A percentile compares a stretch with the other conserved stretches of the same genome.
These are phyloP conservation scores for Ploettnerulaceae sp. DNA, from an alignment of 2,329 filamentous ascomycete species.

Conservation along the genomic window DNA sequence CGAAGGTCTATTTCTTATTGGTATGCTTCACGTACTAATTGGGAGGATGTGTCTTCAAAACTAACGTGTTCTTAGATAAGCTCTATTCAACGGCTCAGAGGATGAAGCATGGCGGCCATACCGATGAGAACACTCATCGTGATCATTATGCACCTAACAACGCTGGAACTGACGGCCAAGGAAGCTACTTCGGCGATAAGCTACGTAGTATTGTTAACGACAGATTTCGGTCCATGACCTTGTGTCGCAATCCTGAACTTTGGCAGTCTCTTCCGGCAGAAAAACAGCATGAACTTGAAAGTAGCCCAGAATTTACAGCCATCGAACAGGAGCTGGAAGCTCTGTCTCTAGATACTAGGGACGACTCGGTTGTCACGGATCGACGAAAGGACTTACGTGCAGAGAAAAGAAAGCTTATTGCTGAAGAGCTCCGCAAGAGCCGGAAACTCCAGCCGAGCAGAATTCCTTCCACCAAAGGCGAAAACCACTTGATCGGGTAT, in stretches of 20 bases:
- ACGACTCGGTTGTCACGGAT: no score
- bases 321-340: no score
- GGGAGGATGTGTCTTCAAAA: background rate
- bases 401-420: conserved; percentile 11
- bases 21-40: conserved; percentile 5
- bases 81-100: conserved; percentile 11
- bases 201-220: no score
- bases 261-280: no score
- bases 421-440: conserved; percentile 10
- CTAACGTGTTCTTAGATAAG: conserved; percentile 12
- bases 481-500: conserved; percentile 9
- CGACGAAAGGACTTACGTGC: conserved; percentile 11
- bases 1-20: conserved; percentile 11
- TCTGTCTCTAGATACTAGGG: no score
- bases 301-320: conserved; percentile 8
- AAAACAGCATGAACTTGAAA: no score
- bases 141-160: conserved; percentile 15
- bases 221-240: no score
- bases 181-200: no score
- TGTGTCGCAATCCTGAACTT: no score
- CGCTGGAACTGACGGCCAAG: conserved; percentile 9
- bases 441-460: conserved; percentile 9
- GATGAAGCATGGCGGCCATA: conserved; percentile 11
- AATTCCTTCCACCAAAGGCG: conserved; percentile 7
- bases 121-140: conserved; percentile 8